Percentiles rank a stretch among this genome's conserved stretches.
Conservation (phyloP, 345 rosid species). For the Murraya koenigii region DNA sequence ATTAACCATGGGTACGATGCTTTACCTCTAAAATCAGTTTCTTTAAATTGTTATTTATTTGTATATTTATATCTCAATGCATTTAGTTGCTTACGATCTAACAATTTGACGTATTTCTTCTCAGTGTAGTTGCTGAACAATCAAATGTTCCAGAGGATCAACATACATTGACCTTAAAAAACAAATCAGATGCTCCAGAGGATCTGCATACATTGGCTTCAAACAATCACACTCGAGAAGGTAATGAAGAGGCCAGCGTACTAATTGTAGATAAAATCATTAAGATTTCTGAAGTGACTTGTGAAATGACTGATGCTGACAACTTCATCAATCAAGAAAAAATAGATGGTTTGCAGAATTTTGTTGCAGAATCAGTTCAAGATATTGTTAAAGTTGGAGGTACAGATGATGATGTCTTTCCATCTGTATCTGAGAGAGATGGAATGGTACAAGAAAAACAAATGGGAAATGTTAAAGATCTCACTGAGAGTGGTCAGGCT, state of each 20-base stretch:
- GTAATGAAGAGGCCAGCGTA: slow-evolving; percentile 31
- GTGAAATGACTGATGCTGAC: slow-evolving; percentile 30
- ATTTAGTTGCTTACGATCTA: not conserved
- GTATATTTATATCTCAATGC: not conserved
- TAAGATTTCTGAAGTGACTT: slow-evolving; percentile 44
- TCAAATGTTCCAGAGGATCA: slow-evolving; percentile 37
- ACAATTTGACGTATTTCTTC: slow-evolving; percentile 4
- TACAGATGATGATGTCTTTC: slow-evolving; percentile 5
- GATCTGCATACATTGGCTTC: slow-evolving; percentile 35
- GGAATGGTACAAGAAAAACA: slow-evolving; percentile 18
- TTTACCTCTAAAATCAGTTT: slow-evolving; percentile 4
- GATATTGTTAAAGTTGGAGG: slow-evolving; percentile 16
- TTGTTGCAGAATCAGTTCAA: slow-evolving; percentile 22
- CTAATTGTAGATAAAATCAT: slow-evolving; percentile 41
- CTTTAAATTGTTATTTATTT: not conserved
- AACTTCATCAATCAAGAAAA: slow-evolving; percentile 34
- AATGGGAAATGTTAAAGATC: slow-evolving; percentile 11
- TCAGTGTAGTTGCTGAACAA: slow-evolving; percentile 37
- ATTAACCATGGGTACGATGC: slow-evolving; percentile 34
- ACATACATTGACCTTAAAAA: slow-evolving; percentile 29
- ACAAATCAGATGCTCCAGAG: no score
- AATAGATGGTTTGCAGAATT: slow-evolving; percentile 23
- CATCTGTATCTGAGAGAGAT: slow-evolving; percentile 3
- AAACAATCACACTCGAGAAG: slow-evolving; percentile 26
- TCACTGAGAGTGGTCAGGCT: slow-evolving; percentile 24